Evolutionary conservation across 495 filamentous ascomycete species (phyloP).

Genomic region (Talaromyces thailandensis): DNA sequence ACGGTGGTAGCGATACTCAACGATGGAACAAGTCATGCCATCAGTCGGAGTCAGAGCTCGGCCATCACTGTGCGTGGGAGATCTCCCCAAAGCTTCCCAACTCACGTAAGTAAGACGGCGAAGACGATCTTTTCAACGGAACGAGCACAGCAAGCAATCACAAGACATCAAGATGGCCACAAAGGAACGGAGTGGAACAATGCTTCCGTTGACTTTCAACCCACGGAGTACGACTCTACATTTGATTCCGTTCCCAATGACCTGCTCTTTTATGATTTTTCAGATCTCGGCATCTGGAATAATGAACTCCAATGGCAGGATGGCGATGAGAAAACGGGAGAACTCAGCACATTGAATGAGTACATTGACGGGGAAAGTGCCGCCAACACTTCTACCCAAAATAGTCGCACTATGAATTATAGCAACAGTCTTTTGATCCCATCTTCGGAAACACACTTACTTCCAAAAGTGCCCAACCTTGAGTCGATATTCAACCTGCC

Average conservation of each 20-base stretch:
- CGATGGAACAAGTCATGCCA: background rate
- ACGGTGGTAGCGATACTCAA: background rate
- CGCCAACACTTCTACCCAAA: background rate
- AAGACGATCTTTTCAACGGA: background rate
- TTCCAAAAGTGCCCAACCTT: background rate
- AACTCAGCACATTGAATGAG: background rate
- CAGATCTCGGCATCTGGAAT: background rate
- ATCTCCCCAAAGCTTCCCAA: conserved; percentile 4
- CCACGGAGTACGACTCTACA: background rate
- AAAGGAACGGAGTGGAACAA: background rate
- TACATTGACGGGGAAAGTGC: background rate
- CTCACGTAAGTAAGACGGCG: background rate
- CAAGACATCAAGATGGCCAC: background rate
- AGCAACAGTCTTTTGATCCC: conserved; percentile 3
- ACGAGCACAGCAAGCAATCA: background rate
- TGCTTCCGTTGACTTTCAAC: background rate
- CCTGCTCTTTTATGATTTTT: conserved; percentile 4
- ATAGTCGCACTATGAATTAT: background rate
- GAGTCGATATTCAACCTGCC: conserved; percentile 7
- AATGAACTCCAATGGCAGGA: background rate
- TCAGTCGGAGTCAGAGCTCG: background rate
- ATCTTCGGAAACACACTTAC: background rate
- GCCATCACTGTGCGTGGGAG: conserved; percentile 3
- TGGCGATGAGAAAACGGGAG: background rate
- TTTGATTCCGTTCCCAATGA: background rate